Conservation (phyloP, 306 rosid genomes). For the Quercus alba region DNA sequence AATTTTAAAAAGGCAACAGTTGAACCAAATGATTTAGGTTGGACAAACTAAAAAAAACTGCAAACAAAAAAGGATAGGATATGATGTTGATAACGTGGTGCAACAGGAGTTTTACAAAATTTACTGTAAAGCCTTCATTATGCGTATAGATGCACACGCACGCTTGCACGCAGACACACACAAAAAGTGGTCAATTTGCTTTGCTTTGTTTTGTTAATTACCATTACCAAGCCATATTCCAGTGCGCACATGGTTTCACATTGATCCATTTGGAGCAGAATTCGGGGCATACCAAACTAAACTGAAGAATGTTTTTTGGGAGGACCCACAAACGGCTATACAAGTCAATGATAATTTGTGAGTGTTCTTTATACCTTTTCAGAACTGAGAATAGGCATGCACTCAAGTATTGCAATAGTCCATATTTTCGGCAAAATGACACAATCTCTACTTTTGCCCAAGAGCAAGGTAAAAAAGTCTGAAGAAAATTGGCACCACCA, state of each 20-base stretch:
- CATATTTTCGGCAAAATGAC: background rate
- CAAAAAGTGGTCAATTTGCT: background rate
- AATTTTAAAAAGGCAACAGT: no score
- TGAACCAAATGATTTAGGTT: no score
- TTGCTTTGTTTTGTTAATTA: background rate
- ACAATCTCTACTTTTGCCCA: background rate
- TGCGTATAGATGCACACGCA: no score
- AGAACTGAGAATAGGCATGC: background rate
- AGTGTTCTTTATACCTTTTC: background rate
- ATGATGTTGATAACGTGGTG: no score
- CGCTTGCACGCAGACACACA: no score
- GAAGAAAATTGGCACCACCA: background rate
- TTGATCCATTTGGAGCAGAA: background rate
- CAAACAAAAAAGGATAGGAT: no score
- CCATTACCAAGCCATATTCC: background rate
- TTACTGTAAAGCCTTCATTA: no score
- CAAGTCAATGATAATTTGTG: background rate
- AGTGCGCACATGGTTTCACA: background rate
- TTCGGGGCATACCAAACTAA: background rate
- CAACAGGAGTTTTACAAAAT: no score
- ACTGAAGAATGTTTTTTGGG: background rate
- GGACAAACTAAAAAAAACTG: no score
- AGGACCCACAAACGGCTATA: background rate
- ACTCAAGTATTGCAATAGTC: background rate
- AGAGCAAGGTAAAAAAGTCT: background rate